Base-by-base conservation (phyloP, 139 green algal species). In the Chlorella vulgaris region DNA sequence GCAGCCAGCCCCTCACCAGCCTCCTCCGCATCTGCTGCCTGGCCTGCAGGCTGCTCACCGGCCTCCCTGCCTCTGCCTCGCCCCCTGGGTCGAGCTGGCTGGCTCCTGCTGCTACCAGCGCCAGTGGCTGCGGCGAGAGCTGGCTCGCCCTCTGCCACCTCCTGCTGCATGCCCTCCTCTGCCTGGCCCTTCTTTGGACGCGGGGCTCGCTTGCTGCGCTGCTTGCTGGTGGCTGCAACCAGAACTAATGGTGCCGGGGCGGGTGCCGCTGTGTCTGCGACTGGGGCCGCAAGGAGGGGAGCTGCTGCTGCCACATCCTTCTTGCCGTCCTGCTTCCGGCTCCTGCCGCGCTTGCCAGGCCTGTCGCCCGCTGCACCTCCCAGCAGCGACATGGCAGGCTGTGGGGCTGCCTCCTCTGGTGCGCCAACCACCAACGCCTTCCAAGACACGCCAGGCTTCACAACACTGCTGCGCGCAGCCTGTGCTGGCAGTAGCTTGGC, bases 371-470 rank as follows among this genome's bases (percentile, higher is more conserved):
- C 39, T 8, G 31, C 73, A 47, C 29, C 55, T 7, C 42, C 8
- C 0, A 43, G 55, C 74, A 60, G 40, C 1, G 76, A 40, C 38
- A 43, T 6, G 10, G 61, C 29, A 22, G 76, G 19, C 35, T n/a
- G 22, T 33, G 74, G 15, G 5, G 74, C 7, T 38, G 28, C 15
- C 61, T 53, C 40, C 40, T 83, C 65, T 2, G 77, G 66, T 65
- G 76, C 47, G 1, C 77, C 77, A 1, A 65, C 40, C 47, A 83
- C 22, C 66, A 83, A 40, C 4, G 77, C 24, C 50, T 65, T 76
- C 65, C 65, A 83, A 3, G 77, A 83, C 2, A 74, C 26, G 0
- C 77, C 77, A 2, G 77, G 77, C 65, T 77, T 83, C 19, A 83
- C 77, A 24, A 58, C 36, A 29, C 76, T 81, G 62, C 42, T 67